Conservation (phyloP, 2,329 filamentous ascomycete genomes). For the Calonectria henricotiae region DNA sequence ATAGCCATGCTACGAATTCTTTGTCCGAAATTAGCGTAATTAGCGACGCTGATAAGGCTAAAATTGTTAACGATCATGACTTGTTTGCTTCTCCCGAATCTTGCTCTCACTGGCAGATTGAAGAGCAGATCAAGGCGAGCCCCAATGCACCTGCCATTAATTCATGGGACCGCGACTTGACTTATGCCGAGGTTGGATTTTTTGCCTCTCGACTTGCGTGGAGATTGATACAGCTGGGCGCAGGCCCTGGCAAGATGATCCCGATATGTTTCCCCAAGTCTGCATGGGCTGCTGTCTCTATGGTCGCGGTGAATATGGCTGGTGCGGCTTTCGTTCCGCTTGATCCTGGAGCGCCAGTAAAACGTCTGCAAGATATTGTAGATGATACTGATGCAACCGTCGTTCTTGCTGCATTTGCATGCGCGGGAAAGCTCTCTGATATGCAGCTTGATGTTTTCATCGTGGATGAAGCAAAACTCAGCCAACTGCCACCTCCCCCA, state of each 20-base stretch:
- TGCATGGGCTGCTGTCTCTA: slow-evolving; percentile 15
- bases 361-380: slow-evolving; percentile 6
- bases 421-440: background rate
- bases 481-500: background rate
- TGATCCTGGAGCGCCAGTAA: slow-evolving; percentile 10
- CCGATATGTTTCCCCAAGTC: slow-evolving; percentile 18
- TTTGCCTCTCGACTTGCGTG: slow-evolving; percentile 24
- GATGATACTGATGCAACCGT: slow-evolving; percentile 8
- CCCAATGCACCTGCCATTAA: slow-evolving; percentile 19
- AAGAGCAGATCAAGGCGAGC: slow-evolving; percentile 19
- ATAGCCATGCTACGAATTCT: slow-evolving; percentile 13
- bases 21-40: slow-evolving; percentile 10
- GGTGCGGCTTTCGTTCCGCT: slow-evolving; percentile 26
- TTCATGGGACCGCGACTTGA: slow-evolving; percentile 21
- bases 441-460: slow-evolving; percentile 1
- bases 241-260: slow-evolving; percentile 3
- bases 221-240: slow-evolving; percentile 16
- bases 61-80: slow-evolving; percentile 25
- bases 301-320: slow-evolving; percentile 20
- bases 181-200: slow-evolving; percentile 15
- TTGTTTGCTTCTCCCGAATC: slow-evolving; percentile 19
- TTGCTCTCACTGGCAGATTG: slow-evolving; percentile 30
- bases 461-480: slow-evolving; percentile 2
- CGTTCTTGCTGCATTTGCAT: background rate
- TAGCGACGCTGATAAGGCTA: slow-evolving; percentile 20